Evolutionary conservation across 2,329 filamentous ascomycete genomes (phyloP).

Genomic region (Colletotrichum cuscutae): DNA sequence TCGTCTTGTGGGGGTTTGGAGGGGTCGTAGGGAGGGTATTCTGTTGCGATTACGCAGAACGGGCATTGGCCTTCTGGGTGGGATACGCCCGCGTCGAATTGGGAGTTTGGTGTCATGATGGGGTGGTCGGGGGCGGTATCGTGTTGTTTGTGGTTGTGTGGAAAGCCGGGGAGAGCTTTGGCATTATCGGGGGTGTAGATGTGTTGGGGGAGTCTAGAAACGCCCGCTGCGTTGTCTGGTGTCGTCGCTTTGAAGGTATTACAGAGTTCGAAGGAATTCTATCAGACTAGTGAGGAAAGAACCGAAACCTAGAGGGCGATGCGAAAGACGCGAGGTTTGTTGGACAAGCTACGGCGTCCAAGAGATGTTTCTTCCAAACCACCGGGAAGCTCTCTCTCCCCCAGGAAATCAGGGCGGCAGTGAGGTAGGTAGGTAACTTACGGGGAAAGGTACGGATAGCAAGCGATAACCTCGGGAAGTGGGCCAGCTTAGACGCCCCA

Average conservation of each 20-base stretch:
- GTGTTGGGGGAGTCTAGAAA: neutral
- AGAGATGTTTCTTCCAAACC: constrained; percentile 6
- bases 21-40: constrained; percentile 60
- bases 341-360: neutral
- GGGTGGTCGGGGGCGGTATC: neutral
- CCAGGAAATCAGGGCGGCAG: neutral
- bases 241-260: neutral
- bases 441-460: too few relatives aligned
- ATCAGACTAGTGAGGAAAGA: neutral
- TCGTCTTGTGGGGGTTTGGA: constrained; percentile 51
- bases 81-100: constrained; percentile 33
- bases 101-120: constrained; percentile 23
- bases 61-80: constrained; percentile 59
- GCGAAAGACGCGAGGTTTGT: neutral
- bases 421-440: neutral
- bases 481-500: constrained; percentile 9
- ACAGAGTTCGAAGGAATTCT: neutral
- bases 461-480: constrained; percentile 32
- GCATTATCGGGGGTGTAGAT: constrained; percentile 6
- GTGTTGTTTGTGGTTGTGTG: neutral
- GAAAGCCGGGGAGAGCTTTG: neutral
- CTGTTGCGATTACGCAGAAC: constrained; percentile 69
- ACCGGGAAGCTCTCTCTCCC: neutral
- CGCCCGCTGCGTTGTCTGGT: neutral
- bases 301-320: neutral